Evolutionary conservation across 768 basidiomycete species (phyloP), one percentile per base, ranked within the genome.

Genomic region (Russula foetens): DNA sequence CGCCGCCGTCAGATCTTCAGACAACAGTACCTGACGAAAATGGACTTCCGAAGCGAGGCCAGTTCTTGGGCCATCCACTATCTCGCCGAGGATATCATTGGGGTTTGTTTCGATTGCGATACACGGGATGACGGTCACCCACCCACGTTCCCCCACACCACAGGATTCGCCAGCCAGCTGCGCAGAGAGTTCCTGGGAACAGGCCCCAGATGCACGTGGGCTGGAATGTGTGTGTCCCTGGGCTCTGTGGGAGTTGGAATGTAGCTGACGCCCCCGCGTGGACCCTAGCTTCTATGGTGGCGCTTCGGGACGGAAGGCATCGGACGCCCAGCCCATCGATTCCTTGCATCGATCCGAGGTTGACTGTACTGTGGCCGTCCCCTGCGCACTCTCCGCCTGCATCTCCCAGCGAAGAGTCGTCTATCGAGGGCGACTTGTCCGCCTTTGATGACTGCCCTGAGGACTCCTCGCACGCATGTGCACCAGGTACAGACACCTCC

Each of bases 261-360:
- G 35, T 28, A 39, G 43, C 31, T 39, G 21, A 61, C 50, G 41
- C 26, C 21, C 35, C 8, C n/a, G 35, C 24, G 41, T 23, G 44
- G 44, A 17, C 44, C 39, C n/a, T 28, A 26, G 59, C 38, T 21
- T 52, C 49, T 14, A 21, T 51, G 5, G 29, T 45, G 33, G 28
- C 26, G 45, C 39, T 38, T 56, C 48, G 12, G 19, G 41, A 41
- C 29, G 49, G 23, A 49, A 39, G 48, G 39, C 26, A 51, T 44
- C 28, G 44, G 55, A 51, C 35, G 55, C 60, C 55, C 43, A 51
- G 55, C 26, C 54, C 54, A 14, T 45, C 60, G 3, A 48, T 43
- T 23, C 15, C 49, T 23, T 61, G 60, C 49, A 56, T 61, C 35
- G 60, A 61, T 46, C 60, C 60, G 17, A 61, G 45, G 41, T 17